Percentiles rank a stretch among this genome's conserved stretches.
These are phyloP conservation scores for Pichia californica DNA, from an alignment of 805 yeast species.

Conservation along the genomic window DNA sequence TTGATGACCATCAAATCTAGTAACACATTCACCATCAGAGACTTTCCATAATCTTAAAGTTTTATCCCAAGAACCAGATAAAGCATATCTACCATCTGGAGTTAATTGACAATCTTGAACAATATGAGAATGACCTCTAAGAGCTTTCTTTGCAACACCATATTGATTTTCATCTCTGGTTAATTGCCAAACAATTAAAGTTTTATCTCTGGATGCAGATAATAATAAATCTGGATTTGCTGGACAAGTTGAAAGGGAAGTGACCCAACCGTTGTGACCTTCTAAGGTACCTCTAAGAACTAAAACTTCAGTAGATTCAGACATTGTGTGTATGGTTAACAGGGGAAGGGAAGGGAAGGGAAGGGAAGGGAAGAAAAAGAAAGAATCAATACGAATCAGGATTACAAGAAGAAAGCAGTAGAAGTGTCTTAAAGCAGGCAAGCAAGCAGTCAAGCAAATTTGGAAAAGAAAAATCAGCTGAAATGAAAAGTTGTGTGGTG, in stretches of 20 bases:
- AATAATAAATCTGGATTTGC: constrained; percentile 96
- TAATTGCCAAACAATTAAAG: constrained; percentile 96
- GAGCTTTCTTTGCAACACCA: constrained; percentile 97
- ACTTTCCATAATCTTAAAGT: constrained; percentile 98
- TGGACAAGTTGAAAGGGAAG: constrained; percentile 95
- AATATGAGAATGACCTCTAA: constrained; percentile 98
- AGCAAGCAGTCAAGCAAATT: too few relatives aligned
- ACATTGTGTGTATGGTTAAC: constrained; percentile 36
- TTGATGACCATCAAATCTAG: constrained; percentile 96
- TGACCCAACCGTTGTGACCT: constrained; percentile 95
- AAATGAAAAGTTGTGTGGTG: too few relatives aligned
- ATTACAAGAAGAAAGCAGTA: too few relatives aligned
- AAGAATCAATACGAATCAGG: too few relatives aligned
- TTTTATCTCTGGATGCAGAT: constrained; percentile 98
- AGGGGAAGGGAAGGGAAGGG: neutral
- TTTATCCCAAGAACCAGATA: constrained; percentile 99
- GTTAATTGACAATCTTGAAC: constrained; percentile 97
- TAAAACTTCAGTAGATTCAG: constrained; percentile 73
- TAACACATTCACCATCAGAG: constrained; percentile 85
- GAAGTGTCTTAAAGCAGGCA: too few relatives aligned
- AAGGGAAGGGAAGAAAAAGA: neutral
- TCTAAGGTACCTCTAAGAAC: constrained; percentile 99
- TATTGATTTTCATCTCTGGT: constrained; percentile 92
- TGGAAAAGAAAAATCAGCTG: too few relatives aligned
- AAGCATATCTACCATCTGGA: constrained; percentile 95